phyloP scores from a whole-genome alignment of 2,329 filamentous ascomycete species.

The Penicillium sp. region DNA sequence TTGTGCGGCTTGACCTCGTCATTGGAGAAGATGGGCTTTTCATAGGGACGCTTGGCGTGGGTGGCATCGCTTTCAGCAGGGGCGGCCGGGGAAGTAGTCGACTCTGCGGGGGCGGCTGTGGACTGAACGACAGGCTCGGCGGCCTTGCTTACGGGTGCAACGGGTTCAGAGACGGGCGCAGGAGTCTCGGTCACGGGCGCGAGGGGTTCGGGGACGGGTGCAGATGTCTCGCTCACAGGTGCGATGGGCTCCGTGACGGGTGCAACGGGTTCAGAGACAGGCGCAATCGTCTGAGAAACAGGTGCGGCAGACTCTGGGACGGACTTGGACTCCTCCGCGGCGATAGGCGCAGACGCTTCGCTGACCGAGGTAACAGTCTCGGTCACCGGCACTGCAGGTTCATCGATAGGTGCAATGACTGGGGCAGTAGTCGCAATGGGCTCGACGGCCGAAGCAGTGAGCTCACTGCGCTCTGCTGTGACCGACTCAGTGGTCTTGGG shows the following conservation, averaged over 20 bases:
- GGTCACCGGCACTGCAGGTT: neutral
- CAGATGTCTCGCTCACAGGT: neutral
- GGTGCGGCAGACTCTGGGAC: slow-evolving; percentile 5
- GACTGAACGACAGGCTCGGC: neutral
- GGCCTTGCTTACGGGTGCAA: neutral
- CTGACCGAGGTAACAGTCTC: neutral
- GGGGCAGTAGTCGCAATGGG: too few relatives aligned
- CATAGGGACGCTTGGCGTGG: slow-evolving; percentile 33
- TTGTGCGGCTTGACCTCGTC: slow-evolving; percentile 32
- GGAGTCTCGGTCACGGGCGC: slow-evolving; percentile 4
- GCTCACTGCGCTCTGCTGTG: neutral
- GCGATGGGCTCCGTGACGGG: neutral
- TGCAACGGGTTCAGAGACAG: neutral
- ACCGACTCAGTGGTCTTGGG: slow-evolving; percentile 10
- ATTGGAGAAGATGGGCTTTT: slow-evolving; percentile 27
- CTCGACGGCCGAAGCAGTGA: slow-evolving; percentile 2
- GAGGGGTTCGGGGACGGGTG: slow-evolving; percentile 2
- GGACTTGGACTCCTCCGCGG: too few relatives aligned
- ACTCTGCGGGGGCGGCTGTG: neutral
- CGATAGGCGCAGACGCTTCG: neutral
- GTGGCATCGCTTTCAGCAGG: slow-evolving; percentile 15
- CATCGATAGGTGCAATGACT: slow-evolving; percentile 1
- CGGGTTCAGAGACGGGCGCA: neutral
- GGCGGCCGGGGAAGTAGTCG: neutral
- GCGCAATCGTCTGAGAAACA: slow-evolving; percentile 1